Evolutionary conservation across 2,329 filamentous ascomycete genomes (phyloP).

Genomic region (Sordariomycetes sp.): DNA sequence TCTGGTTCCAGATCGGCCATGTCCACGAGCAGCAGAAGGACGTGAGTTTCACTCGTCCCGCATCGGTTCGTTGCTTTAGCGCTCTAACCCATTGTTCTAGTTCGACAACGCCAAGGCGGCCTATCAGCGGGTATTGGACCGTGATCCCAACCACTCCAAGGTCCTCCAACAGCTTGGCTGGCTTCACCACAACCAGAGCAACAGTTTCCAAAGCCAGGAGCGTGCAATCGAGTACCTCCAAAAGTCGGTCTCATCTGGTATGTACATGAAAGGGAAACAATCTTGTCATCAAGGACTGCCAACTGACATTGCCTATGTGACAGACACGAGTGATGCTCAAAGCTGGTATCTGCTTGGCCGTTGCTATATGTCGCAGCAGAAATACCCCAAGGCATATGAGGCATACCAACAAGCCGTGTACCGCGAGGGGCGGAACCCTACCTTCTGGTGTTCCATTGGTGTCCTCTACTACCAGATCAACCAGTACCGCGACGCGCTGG

Average conservation of each 20-base stretch:
- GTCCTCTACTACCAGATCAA: constrained; percentile 99
- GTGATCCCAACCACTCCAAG: constrained; percentile 93
- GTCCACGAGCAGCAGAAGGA: constrained; percentile 99
- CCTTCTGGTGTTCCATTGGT: constrained; percentile 99
- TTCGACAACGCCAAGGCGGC: constrained; percentile 89
- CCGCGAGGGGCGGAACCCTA: constrained; percentile 92
- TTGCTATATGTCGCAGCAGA: constrained; percentile 99
- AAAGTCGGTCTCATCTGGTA: constrained; percentile 89
- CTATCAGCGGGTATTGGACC: constrained; percentile 85
- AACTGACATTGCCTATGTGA: constrained; percentile 10
- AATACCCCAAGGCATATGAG: constrained; percentile 97
- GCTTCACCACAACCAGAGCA: constrained; percentile 95
- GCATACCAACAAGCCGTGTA: constrained; percentile 98
- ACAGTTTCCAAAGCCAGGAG: constrained; percentile 83
- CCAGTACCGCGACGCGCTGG: constrained; percentile 93
- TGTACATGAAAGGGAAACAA: constrained; percentile 20
- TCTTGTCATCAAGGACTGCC: constrained; percentile 9
- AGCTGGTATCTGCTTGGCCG: constrained; percentile 97
- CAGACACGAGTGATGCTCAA: constrained; percentile 89
- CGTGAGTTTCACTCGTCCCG: constrained; percentile 44
- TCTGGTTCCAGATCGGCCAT: constrained; percentile 99
- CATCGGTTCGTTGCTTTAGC: no score
- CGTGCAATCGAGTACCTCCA: constrained; percentile 94
- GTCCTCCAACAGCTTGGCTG: constrained; percentile 95
- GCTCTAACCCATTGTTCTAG: constrained; percentile 35